Conservation (phyloP, 768 basidiomycete genomes). For the Bullera alba region DNA sequence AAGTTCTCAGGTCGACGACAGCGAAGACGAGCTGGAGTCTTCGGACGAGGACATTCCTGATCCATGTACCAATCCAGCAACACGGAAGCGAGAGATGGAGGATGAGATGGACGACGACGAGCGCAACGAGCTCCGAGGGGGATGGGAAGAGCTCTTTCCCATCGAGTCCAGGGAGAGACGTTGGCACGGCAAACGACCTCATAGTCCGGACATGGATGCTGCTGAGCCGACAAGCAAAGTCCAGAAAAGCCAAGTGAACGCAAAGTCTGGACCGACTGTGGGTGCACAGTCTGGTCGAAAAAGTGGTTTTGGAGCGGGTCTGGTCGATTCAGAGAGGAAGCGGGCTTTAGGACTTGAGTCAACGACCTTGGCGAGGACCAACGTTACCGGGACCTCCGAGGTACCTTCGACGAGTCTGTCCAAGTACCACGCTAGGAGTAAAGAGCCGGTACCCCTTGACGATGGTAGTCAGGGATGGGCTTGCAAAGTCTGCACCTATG, state of each 20-base stretch:
- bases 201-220: background rate
- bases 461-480: constrained; percentile 15
- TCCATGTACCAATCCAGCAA: constrained; percentile 24
- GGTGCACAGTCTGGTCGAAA: background rate
- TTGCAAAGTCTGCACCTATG: constrained; percentile 30
- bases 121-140: constrained; percentile 22
- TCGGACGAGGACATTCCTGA: constrained; percentile 16
- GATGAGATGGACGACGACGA: constrained; percentile 35
- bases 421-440: background rate
- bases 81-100: constrained; percentile 33
- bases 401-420: background rate
- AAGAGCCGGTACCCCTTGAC: background rate
- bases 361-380: too few species aligned
- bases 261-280: background rate
- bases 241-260: too few species aligned
- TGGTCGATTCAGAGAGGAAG: background rate
- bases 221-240: background rate
- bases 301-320: background rate
- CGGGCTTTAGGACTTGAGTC: background rate
- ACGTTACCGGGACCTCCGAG: background rate
- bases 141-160: constrained; percentile 32
- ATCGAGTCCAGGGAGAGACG: background rate
- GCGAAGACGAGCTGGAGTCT: constrained; percentile 1
- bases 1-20: background rate
- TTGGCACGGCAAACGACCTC: background rate